Evolutionary conservation across 768 basidiomycete genomes (phyloP).

Genomic region (Chalciporus piperatus): DNA sequence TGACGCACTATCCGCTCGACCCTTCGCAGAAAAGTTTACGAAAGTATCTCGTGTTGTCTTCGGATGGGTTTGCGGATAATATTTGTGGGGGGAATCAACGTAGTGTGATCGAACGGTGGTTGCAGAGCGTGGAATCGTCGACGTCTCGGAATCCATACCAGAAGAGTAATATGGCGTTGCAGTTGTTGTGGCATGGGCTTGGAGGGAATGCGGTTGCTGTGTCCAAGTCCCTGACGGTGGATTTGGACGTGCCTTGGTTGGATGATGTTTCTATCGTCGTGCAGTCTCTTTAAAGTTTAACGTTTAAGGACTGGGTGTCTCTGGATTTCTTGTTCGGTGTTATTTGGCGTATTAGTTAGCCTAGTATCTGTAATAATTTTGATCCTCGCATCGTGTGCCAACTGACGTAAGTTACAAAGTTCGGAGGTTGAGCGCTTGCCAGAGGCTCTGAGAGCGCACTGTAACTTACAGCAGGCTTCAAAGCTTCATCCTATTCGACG

Average conservation of each 20-base stretch:
- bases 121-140: slow-evolving; percentile 39
- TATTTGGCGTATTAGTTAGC: neutral
- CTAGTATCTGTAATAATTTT: slow-evolving; percentile 1
- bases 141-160: slow-evolving; percentile 7
- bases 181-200: slow-evolving; percentile 53
- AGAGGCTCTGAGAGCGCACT: too few species aligned
- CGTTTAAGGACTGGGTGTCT: neutral
- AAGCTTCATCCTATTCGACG: too few species aligned
- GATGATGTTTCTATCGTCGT: slow-evolving; percentile 69
- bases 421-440: too few species aligned
- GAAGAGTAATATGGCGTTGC: slow-evolving; percentile 50
- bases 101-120: slow-evolving; percentile 52
- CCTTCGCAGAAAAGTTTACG: slow-evolving; percentile 27
- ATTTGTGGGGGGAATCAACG: slow-evolving; percentile 51
- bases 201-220: slow-evolving; percentile 55
- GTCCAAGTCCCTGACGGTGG: slow-evolving; percentile 58
- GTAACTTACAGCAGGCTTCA: too few species aligned
- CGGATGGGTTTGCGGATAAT: slow-evolving; percentile 64
- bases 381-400: too few species aligned
- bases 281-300: slow-evolving; percentile 48
- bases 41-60: slow-evolving; percentile 60
- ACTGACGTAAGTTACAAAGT: too few species aligned
- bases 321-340: neutral
- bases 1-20: slow-evolving; percentile 52
- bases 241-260: slow-evolving; percentile 64